Evolutionary conservation across 306 rosid species (phyloP).

Genomic region (Malus fusca): DNA sequence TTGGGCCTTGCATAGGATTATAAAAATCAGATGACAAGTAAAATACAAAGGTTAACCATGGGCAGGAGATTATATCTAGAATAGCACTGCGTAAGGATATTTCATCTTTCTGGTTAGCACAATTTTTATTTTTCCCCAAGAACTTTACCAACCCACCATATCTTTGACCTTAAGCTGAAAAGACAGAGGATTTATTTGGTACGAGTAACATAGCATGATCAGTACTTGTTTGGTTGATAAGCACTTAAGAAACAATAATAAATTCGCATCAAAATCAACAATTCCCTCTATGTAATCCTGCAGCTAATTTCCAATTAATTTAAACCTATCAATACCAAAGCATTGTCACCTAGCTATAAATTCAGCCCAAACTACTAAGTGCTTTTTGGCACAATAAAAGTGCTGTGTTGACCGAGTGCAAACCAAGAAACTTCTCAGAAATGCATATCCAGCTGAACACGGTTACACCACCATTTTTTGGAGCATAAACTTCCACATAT

Average conservation of each 20-base stretch:
- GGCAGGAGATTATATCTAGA: neutral
- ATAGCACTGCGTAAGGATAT: neutral
- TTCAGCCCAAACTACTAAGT: neutral
- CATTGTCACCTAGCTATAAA: neutral
- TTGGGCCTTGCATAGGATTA: neutral
- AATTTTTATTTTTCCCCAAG: neutral
- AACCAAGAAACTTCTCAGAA: neutral
- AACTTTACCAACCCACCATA: neutral
- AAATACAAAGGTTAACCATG: neutral
- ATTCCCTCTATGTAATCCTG: neutral
- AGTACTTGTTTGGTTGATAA: neutral
- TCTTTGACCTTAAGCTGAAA: neutral
- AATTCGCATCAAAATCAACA: neutral
- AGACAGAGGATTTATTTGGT: neutral
- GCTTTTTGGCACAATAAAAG: neutral
- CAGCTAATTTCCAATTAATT: neutral
- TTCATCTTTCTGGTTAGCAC: neutral
- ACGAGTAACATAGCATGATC: neutral
- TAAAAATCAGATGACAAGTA: neutral
- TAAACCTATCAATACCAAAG: neutral
- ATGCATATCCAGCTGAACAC: neutral
- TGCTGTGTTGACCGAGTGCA: neutral
- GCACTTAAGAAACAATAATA: neutral
- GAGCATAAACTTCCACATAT: neutral
- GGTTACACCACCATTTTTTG: neutral